Conservation (phyloP, 2,329 filamentous ascomycete genomes). For the Penicillium paneum region DNA sequence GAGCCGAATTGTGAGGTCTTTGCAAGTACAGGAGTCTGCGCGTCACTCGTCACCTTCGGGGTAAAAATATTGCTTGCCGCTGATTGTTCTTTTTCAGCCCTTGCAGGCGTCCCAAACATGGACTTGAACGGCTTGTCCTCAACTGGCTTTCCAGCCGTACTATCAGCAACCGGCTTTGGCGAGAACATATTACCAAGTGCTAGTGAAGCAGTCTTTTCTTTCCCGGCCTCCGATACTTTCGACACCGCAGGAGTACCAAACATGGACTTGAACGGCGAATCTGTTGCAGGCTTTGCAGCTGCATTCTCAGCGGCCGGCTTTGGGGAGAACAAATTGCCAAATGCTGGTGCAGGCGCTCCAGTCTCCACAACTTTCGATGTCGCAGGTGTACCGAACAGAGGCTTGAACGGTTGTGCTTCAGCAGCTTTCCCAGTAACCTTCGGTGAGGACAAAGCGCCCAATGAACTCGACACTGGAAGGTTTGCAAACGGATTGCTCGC, state of each 20-base stretch:
- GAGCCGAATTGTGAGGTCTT: constrained; percentile 13
- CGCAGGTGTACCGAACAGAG: constrained; percentile 3
- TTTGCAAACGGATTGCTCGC: constrained; percentile 38
- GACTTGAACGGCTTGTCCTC: not conserved
- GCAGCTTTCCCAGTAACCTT: constrained; percentile 2
- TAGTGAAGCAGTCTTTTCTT: not conserved
- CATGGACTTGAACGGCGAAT: constrained; percentile 2
- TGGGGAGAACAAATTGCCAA: constrained; percentile 4
- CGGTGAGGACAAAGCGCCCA: not conserved
- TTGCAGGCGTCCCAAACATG: constrained; percentile 1
- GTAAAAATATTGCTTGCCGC: constrained; percentile 6
- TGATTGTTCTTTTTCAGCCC: constrained; percentile 1
- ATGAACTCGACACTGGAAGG: not conserved
- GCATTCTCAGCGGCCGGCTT: not conserved
- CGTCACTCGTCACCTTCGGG: constrained; percentile 2
- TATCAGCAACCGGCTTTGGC: constrained; percentile 2
- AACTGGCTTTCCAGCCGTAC: not conserved
- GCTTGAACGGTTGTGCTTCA: not conserved
- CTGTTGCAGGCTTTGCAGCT: not conserved
- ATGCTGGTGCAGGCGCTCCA: not conserved
- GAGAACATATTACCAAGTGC: constrained; percentile 9
- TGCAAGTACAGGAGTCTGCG: constrained; percentile 7
- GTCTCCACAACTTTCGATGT: not conserved
- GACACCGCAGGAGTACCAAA: constrained; percentile 3
- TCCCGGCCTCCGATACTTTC: not conserved